Conservation (phyloP, 805 yeast species). For the Wickerhamiella azyma region DNA sequence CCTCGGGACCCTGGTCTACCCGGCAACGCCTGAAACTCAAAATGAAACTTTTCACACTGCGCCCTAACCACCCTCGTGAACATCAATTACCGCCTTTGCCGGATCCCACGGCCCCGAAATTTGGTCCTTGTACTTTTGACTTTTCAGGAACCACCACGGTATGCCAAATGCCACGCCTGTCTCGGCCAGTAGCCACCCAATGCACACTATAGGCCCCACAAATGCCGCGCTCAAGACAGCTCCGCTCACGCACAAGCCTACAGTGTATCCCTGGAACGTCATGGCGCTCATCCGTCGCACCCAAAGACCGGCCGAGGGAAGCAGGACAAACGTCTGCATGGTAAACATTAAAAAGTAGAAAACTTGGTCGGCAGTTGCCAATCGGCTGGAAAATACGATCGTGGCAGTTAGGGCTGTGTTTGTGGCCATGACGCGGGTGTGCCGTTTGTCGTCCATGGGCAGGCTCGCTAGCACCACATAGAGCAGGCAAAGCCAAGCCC, state of each 20-base stretch:
- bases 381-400: conserved; percentile 79
- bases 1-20: no score
- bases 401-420: conserved; percentile 77
- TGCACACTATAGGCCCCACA: conserved; percentile 18
- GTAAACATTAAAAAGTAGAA: conserved; percentile 71
- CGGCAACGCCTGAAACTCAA: no score
- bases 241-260: conserved; percentile 7
- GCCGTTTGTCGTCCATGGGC: conserved; percentile 33
- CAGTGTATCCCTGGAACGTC: conserved; percentile 21
- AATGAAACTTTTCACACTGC: no score
- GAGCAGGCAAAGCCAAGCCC: conserved; percentile 61
- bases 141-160: conserved; percentile 54
- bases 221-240: conserved; percentile 2
- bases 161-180: conserved; percentile 38
- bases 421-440: conserved; percentile 50
- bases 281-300: conserved; percentile 30
- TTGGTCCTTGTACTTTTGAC: conserved; percentile 71
- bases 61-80: background rate
- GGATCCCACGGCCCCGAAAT: conserved; percentile 90
- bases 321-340: conserved; percentile 53
- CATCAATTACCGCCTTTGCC: conserved; percentile 52
- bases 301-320: conserved; percentile 57
- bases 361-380: conserved; percentile 58
- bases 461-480: conserved; percentile 61
- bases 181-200: conserved; percentile 30